Conservation (phyloP, 2,329 filamentous ascomycete species). For the Diaporthe longicolla region DNA sequence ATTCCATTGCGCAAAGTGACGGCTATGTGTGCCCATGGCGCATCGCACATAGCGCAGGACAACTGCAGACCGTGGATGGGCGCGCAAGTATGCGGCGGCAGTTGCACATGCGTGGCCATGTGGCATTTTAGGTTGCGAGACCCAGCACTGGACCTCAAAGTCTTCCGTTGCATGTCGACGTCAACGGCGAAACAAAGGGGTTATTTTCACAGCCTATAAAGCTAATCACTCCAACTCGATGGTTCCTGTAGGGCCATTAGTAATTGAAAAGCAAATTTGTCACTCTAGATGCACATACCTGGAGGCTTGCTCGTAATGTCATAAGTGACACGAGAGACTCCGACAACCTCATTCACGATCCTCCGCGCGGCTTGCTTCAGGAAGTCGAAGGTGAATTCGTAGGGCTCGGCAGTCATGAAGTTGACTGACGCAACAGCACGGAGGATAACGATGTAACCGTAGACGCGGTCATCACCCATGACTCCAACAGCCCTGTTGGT, state of each 20-base stretch:
- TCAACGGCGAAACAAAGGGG: background rate
- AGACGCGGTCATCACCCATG: conserved; percentile 76
- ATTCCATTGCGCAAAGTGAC: background rate
- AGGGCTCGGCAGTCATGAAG: conserved; percentile 84
- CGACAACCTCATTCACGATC: conserved; percentile 84
- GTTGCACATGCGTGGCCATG: background rate
- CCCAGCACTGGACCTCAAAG: background rate
- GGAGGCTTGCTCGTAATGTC: conserved; percentile 55
- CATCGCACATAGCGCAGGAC: background rate
- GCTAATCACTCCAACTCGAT: conserved; percentile 30
- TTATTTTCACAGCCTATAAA: background rate
- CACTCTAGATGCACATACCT: background rate
- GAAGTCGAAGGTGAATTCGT: conserved; percentile 63
- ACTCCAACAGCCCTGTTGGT: conserved; percentile 58
- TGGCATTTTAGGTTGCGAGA: background rate
- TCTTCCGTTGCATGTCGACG: background rate
- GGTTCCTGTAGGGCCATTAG: background rate
- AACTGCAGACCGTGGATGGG: background rate
- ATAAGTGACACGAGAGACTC: conserved; percentile 80
- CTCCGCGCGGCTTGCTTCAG: conserved; percentile 71
- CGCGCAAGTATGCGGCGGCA: background rate
- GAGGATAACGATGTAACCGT: conserved; percentile 50
- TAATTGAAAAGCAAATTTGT: background rate
- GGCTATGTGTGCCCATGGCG: background rate
- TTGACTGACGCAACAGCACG: conserved; percentile 66